phyloP scores from a whole-genome alignment of 2,329 filamentous ascomycete species.

The Trichoderma oligosporum region DNA sequence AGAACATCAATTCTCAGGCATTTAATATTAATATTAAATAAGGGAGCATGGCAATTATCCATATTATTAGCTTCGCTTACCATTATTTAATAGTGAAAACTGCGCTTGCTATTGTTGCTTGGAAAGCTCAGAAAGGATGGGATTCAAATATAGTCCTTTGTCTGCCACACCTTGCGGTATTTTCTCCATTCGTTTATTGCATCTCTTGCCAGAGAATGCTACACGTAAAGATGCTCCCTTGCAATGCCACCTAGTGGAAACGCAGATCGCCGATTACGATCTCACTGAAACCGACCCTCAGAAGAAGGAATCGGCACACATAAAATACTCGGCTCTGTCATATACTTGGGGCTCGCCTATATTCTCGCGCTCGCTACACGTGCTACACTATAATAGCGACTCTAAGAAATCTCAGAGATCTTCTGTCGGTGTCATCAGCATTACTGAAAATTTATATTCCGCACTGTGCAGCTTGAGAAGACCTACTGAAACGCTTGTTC shows the following conservation, averaged over 20 bases:
- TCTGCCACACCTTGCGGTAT: not conserved
- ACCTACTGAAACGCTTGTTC: not conserved
- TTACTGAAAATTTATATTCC: not conserved
- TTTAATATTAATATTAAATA: no score
- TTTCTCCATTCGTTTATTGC: not conserved
- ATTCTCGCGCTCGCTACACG: not conserved
- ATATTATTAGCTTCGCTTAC: no score
- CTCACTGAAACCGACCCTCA: no score
- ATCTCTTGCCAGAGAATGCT: not conserved
- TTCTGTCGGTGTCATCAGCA: not conserved
- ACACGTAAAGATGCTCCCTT: not conserved
- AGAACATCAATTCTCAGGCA: not conserved
- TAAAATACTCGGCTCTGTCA: not conserved
- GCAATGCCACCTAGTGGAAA: not conserved
- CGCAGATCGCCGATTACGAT: not conserved
- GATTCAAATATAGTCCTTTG: not conserved
- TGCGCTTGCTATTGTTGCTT: no score
- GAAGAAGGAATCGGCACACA: not conserved
- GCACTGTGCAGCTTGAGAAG: not conserved
- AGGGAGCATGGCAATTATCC: no score
- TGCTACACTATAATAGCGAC: not conserved
- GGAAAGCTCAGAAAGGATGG: not conserved
- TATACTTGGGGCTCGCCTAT: not conserved
- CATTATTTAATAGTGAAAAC: no score
- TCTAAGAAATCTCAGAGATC: not conserved